These are phyloP conservation scores for Ilyonectria robusta DNA, from an alignment of 2,329 filamentous ascomycete genomes.

Conservation along the genomic window DNA sequence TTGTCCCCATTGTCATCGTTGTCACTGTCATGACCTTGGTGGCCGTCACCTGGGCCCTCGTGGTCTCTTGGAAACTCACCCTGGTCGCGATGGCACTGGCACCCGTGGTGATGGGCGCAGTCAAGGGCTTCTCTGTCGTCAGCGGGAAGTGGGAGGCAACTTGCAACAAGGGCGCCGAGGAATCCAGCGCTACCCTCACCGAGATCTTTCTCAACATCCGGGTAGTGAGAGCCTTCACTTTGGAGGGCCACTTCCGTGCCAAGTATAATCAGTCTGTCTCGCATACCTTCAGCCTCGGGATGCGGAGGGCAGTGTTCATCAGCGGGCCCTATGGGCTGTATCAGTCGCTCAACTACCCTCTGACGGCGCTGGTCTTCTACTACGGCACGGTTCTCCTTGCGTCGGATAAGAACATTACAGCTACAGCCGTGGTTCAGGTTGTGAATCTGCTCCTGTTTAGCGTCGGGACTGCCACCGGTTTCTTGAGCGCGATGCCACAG, in stretches of 20 bases:
- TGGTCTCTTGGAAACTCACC: constrained; percentile 84
- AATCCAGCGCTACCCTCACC: constrained; percentile 70
- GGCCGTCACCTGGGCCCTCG: constrained; percentile 82
- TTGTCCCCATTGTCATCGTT: constrained; percentile 78
- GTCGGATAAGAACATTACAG: constrained; percentile 59
- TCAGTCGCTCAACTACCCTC: constrained; percentile 79
- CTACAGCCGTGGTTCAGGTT: constrained; percentile 77
- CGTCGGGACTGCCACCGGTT: constrained; percentile 78
- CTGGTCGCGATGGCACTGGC: constrained; percentile 79
- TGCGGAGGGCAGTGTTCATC: constrained; percentile 75
- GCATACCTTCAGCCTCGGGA: constrained; percentile 71
- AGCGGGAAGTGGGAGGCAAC: constrained; percentile 80
- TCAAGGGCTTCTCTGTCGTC: constrained; percentile 74
- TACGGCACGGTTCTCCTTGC: constrained; percentile 80
- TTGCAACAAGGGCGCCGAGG: constrained; percentile 74
- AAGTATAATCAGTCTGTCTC: constrained; percentile 71
- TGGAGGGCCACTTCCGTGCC: constrained; percentile 78
- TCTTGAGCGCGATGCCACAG: constrained; percentile 84
- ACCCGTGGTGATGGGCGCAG: constrained; percentile 77
- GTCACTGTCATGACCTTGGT: constrained; percentile 76
- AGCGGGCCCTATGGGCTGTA: constrained; percentile 84
- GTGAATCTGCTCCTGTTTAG: constrained; percentile 89
- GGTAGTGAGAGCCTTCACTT: constrained; percentile 80
- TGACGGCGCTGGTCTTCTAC: constrained; percentile 86
- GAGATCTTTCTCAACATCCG: constrained; percentile 86